Conservation (phyloP, 495 filamentous ascomycete genomes). For the Neurospora discreta region DNA sequence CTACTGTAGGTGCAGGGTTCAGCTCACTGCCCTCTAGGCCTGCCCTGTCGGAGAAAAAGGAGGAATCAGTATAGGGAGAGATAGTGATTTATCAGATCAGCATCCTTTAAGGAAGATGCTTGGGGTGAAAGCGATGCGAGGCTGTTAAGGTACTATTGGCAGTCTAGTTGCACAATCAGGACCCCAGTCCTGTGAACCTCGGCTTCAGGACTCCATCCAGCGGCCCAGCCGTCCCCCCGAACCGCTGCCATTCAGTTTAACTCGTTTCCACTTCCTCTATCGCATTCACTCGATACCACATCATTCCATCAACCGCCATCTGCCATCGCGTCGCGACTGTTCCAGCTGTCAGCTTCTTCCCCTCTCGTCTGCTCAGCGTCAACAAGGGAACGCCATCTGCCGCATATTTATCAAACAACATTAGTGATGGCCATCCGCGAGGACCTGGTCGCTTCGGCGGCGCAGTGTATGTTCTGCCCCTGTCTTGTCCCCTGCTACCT, state of each 20-base stretch:
- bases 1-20: neutral
- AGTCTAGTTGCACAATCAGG: neutral
- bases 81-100: neutral
- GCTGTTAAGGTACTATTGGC: neutral
- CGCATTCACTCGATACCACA: neutral
- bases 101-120: neutral
- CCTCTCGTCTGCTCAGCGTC: neutral
- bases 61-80: neutral
- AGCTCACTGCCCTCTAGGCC: neutral
- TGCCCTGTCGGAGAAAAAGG: neutral
- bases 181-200: neutral
- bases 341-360: neutral
- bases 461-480: slow-evolving; percentile 36
- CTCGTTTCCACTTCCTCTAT: neutral
- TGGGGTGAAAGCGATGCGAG: neutral
- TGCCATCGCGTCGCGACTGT: neutral
- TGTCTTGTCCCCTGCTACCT: slow-evolving; percentile 4
- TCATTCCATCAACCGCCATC: neutral
- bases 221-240: neutral
- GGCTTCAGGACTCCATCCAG: neutral
- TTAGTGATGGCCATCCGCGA: slow-evolving; percentile 64
- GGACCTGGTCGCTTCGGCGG: slow-evolving; percentile 73
- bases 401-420: neutral
- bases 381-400: neutral
- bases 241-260: neutral